Conservation (phyloP, 192 early-diverging fungal species). For the Backusella australiensis region DNA sequence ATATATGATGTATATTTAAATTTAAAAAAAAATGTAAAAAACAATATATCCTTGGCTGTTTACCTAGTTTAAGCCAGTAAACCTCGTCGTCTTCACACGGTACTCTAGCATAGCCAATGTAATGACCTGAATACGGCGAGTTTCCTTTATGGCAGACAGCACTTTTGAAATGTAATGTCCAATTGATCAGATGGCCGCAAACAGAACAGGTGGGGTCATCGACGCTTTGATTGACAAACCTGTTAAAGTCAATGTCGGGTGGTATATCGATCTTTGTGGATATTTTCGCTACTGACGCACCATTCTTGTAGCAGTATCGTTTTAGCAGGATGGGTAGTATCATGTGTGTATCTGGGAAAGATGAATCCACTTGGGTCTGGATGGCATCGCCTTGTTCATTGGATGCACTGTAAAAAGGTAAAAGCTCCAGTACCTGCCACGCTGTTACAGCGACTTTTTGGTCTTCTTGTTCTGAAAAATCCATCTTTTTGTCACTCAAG, state of each 20-base stretch:
- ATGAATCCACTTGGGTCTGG: constrained; percentile 35
- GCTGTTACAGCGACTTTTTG: constrained; percentile 56
- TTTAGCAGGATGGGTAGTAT: constrained; percentile 71
- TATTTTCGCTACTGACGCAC: constrained; percentile 37
- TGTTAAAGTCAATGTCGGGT: constrained; percentile 41
- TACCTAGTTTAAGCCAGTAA: constrained; percentile 38
- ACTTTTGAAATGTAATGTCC: constrained; percentile 22
- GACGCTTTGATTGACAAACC: constrained; percentile 48
- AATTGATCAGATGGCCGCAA: constrained; percentile 17
- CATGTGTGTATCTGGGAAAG: constrained; percentile 56
- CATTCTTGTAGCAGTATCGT: constrained; percentile 55
- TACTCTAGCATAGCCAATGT: constrained; percentile 30
- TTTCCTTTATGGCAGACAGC: constrained; percentile 29
- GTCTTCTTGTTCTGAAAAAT: constrained; percentile 9
- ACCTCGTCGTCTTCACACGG: constrained; percentile 27
- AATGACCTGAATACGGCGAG: constrained; percentile 32
- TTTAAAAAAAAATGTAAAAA: background rate
- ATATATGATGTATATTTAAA: constrained; percentile 25
- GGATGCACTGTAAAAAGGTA: constrained; percentile 68
- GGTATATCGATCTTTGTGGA: constrained; percentile 54
- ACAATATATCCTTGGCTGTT: background rate
- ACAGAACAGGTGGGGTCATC: constrained; percentile 25
- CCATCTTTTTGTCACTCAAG: background rate
- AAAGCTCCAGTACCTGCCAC: constrained; percentile 66
- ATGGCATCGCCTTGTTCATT: constrained; percentile 60